Conservation (phyloP, 2,329 filamentous ascomycete species). For the Mariannaea elegans region DNA sequence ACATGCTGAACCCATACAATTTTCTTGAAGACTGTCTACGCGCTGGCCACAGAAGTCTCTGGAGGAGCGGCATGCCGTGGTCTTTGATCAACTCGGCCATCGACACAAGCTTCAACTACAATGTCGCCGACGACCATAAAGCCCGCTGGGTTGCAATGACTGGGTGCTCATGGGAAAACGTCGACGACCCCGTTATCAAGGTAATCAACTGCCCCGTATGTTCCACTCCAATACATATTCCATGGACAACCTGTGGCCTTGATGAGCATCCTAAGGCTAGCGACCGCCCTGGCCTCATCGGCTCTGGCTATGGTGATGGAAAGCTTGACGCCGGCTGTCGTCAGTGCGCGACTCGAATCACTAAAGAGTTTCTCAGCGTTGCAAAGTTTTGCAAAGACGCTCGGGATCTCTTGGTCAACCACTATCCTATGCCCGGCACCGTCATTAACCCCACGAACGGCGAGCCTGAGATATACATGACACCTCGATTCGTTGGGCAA, state of each 20-base stretch:
- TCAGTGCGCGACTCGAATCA: conserved; percentile 59
- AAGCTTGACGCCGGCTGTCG: conserved; percentile 61
- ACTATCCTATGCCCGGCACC: conserved; percentile 73
- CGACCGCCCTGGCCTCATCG: conserved; percentile 47
- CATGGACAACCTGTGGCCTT: conserved; percentile 61
- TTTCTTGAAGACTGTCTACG: conserved; percentile 41
- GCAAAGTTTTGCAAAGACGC: conserved; percentile 67
- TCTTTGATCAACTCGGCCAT: conserved; percentile 62
- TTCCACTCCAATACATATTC: conserved; percentile 46
- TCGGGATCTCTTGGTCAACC: conserved; percentile 50
- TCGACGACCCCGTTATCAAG: conserved; percentile 56
- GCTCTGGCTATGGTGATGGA: conserved; percentile 69
- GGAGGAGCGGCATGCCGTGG: conserved; percentile 72
- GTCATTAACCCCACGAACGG: conserved; percentile 65
- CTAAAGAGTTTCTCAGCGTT: conserved; percentile 64
- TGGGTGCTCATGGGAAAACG: conserved; percentile 63
- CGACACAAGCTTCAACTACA: conserved; percentile 63
- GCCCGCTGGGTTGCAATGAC: conserved; percentile 56
- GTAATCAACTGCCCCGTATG: conserved; percentile 56
- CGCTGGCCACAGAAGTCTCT: conserved; percentile 44
- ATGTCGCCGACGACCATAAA: conserved; percentile 51
- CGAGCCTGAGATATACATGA: conserved; percentile 47
- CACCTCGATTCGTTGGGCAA: neutral
- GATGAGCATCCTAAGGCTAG: conserved; percentile 24
- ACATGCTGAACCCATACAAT: conserved; percentile 74